A percentile compares a stretch with the other conserved stretches of the same genome.
phyloP scores from a whole-genome alignment of 306 rosid genomes.

The Cicer chorassanicum region DNA sequence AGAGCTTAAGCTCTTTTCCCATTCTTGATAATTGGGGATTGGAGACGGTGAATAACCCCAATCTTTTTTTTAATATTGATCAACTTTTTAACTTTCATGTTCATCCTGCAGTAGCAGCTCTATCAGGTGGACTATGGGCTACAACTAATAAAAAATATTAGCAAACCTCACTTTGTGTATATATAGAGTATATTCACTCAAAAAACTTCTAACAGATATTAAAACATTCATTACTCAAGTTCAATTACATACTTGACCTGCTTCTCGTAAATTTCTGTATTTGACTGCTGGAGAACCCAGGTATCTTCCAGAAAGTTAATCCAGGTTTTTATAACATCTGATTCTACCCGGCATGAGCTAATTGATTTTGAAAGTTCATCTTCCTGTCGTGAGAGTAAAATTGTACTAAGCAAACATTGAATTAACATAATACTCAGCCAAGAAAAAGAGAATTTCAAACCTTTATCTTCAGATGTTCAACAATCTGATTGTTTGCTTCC shows the following conservation, averaged over 20 bases:
- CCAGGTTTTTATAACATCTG: constrained; percentile 86
- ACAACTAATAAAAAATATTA: constrained; percentile 7
- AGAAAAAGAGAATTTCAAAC: constrained; percentile 48
- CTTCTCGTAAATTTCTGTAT: constrained; percentile 73
- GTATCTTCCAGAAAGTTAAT: constrained; percentile 95
- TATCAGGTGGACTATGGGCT: constrained; percentile 1
- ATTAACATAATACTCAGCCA: constrained; percentile 16
- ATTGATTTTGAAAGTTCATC: constrained; percentile 82
- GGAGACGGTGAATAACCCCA: constrained; percentile 1
- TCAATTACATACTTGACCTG: constrained; percentile 72
- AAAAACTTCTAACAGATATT: background rate
- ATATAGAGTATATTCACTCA: constrained; percentile 10
- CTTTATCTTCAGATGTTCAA: constrained; percentile 82
- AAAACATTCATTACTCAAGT: constrained; percentile 35
- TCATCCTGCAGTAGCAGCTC: background rate
- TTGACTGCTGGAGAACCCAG: constrained; percentile 79
- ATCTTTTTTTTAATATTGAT: background rate
- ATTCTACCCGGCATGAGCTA: constrained; percentile 72
- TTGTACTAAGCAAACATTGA: constrained; percentile 27
- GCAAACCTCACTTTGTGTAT: background rate
- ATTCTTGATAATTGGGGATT: background rate
- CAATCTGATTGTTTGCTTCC: constrained; percentile 93
- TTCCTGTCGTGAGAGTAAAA: constrained; percentile 60
- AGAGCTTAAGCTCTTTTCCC: constrained; percentile 1
- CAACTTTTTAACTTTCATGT: background rate